phyloP scores from a whole-genome alignment of 371 early-diverging fungal genomes.

The Homolaphlyctis polyrhiza region DNA sequence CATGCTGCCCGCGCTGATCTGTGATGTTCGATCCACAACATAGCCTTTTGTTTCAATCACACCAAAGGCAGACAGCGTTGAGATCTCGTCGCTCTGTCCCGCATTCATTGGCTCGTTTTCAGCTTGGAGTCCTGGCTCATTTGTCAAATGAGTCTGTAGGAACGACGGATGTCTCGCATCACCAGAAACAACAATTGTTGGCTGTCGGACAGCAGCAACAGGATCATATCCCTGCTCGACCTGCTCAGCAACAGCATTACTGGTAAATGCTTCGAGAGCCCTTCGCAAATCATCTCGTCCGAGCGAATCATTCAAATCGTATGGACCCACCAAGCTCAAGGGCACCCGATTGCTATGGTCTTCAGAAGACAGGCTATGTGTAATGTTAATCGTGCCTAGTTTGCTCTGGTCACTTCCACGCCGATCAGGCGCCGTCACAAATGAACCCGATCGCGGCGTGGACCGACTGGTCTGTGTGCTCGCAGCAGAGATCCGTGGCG shows the following conservation, averaged over 20 bases:
- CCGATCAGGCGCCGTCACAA: too few species aligned
- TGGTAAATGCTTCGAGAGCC: slow-evolving; percentile 1
- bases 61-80: slow-evolving; percentile 1
- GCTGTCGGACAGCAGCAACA: background rate
- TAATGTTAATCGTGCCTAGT: too few species aligned
- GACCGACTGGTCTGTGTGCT: too few species aligned
- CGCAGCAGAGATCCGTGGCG: too few species aligned
- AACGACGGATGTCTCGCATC: too few species aligned
- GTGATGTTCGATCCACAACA: too few species aligned
- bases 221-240: slow-evolving; percentile 5
- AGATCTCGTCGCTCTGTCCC: background rate
- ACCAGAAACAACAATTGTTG: background rate
- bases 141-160: background rate
- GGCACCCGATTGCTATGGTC: too few species aligned
- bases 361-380: too few species aligned
- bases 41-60: background rate
- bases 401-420: too few species aligned
- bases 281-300: slow-evolving; percentile 1
- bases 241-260: slow-evolving; percentile 4
- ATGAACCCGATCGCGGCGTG: too few species aligned
- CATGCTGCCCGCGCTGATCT: too few species aligned
- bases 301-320: background rate
- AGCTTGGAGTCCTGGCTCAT: background rate
- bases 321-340: too few species aligned
- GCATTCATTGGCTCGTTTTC: background rate